These are phyloP conservation scores for Fusarium concolor DNA, from an alignment of 2,329 filamentous ascomycete species.

Conservation along the genomic window DNA sequence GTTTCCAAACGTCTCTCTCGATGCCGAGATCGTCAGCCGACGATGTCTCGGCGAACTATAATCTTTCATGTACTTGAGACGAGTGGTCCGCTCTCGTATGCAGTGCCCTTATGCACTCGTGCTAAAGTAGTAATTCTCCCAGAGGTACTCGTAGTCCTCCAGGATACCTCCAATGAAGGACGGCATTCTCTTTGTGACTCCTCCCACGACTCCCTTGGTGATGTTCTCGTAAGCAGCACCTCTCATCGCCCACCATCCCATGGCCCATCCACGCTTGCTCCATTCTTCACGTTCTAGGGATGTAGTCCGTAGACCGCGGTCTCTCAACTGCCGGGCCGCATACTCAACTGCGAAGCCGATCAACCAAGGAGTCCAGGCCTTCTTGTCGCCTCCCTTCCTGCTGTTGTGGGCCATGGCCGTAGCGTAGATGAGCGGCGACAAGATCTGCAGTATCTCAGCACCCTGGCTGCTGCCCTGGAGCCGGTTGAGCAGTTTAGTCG, in stretches of 20 bases:
- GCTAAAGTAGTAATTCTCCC: conserved; percentile 97
- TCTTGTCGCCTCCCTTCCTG: conserved; percentile 65
- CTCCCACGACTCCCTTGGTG: conserved; percentile 79
- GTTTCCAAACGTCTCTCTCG: conserved; percentile 7
- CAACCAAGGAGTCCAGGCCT: conserved; percentile 92
- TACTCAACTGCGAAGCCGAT: conserved; percentile 88
- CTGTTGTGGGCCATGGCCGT: conserved; percentile 77
- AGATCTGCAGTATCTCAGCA: conserved; percentile 91
- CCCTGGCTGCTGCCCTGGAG: conserved; percentile 78
- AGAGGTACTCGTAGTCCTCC: conserved; percentile 97
- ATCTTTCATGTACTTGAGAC: conserved; percentile 21
- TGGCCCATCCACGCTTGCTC: conserved; percentile 85
- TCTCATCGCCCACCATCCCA: conserved; percentile 96
- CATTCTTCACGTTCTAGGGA: conserved; percentile 91
- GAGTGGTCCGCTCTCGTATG: neutral
- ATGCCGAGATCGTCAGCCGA: conserved; percentile 23
- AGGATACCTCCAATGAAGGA: conserved; percentile 86
- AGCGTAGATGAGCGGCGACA: conserved; percentile 89
- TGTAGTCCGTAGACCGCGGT: conserved; percentile 83
- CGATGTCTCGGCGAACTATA: neutral
- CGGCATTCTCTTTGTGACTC: conserved; percentile 80
- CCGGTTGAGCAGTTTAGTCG: conserved; percentile 85
- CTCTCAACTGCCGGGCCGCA: conserved; percentile 83
- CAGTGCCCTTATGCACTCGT: conserved; percentile 56
- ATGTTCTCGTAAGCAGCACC: conserved; percentile 97